These are phyloP conservation scores for Nymphaea colorata DNA, from an alignment of 164 flowering plant genomes.

Conservation along the genomic window DNA sequence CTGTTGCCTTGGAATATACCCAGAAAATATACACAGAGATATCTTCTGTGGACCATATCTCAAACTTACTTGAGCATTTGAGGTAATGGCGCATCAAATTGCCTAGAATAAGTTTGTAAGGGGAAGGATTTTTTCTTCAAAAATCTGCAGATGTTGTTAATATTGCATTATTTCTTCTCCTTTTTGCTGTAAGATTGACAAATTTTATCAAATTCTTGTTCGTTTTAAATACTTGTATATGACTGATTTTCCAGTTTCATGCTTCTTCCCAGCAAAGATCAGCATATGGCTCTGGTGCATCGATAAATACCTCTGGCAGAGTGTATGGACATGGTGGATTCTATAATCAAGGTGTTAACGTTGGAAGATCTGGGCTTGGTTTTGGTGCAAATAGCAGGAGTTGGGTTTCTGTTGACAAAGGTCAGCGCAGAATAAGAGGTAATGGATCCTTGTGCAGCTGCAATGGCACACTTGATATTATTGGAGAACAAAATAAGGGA, in stretches of 20 bases:
- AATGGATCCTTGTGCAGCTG: slow-evolving; percentile 37
- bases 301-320: slow-evolving; percentile 41
- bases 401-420: slow-evolving; percentile 45
- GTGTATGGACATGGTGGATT: slow-evolving; percentile 32
- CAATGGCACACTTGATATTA: slow-evolving; percentile 42
- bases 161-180: background rate
- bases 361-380: slow-evolving; percentile 37
- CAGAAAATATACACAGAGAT: too few species aligned
- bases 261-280: slow-evolving; percentile 54
- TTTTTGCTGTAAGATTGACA: background rate
- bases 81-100: too few species aligned
- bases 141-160: too few species aligned
- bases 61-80: too few species aligned
- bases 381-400: slow-evolving; percentile 30
- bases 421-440: slow-evolving; percentile 43
- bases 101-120: too few species aligned
- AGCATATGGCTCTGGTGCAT: slow-evolving; percentile 48
- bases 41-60: too few species aligned
- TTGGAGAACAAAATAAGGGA: slow-evolving; percentile 81
- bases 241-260: slow-evolving; percentile 20
- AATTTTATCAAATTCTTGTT: background rate
- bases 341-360: slow-evolving; percentile 27
- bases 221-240: background rate
- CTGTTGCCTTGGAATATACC: too few species aligned
- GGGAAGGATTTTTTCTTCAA: too few species aligned